phyloP scores from a whole-genome alignment of 192 early-diverging fungal species.

The Coemansia sp. region DNA sequence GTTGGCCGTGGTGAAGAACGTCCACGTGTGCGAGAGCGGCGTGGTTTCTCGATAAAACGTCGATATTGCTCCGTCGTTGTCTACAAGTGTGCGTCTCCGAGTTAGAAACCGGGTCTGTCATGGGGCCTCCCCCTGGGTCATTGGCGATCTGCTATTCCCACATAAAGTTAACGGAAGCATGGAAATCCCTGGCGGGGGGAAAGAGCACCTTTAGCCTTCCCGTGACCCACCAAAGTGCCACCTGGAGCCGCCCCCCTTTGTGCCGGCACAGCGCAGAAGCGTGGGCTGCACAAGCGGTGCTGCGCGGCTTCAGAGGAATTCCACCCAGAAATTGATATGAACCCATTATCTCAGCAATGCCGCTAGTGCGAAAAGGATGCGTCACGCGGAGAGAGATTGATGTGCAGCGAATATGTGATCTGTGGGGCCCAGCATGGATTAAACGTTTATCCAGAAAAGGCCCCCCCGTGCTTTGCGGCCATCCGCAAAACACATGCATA shows the following conservation, averaged over 20 bases:
- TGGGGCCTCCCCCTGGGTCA: not conserved
- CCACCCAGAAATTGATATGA: not conserved
- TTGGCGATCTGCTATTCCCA: too few species aligned
- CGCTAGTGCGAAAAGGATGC: too few species aligned
- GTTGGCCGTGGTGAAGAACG: slow-evolving; percentile 40
- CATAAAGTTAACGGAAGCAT: too few species aligned
- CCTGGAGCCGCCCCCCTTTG: too few species aligned
- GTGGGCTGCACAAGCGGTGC: too few species aligned
- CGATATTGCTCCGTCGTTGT: slow-evolving; percentile 38
- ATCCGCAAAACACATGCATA: slow-evolving; percentile 3
- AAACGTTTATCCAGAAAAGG: slow-evolving; percentile 1
- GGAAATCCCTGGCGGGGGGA: too few species aligned
- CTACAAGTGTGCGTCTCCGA: slow-evolving; percentile 21
- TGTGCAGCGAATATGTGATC: not conserved
- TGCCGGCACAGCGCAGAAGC: too few species aligned
- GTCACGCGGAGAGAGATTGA: not conserved
- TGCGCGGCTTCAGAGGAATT: not conserved
- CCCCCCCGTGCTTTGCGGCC: not conserved
- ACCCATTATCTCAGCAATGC: too few species aligned
- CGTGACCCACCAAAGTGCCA: too few species aligned
- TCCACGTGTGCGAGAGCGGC: slow-evolving; percentile 44
- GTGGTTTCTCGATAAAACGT: slow-evolving; percentile 44
- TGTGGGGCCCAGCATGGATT: not conserved
- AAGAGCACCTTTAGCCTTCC: too few species aligned
- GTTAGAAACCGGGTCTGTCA: slow-evolving; percentile 1